A percentile compares a stretch with the other conserved stretches of the same genome.
Conservation (phyloP, 495 filamentous ascomycete species). For the Neurospora sublineolata region DNA sequence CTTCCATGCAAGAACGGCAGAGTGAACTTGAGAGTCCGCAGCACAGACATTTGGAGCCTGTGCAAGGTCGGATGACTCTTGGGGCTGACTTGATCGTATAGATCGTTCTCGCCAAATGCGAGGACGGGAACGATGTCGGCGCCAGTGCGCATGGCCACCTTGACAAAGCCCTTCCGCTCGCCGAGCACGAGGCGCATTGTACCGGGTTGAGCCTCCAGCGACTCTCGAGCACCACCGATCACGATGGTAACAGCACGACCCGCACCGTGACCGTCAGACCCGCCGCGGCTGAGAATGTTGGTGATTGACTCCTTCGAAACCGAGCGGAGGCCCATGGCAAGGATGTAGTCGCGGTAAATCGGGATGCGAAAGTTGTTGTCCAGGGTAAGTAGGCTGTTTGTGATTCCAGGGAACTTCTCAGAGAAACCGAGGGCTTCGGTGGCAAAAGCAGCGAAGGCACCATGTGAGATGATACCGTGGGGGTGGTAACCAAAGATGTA, state of each 20-base stretch:
- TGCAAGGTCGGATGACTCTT: constrained; percentile 61
- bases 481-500: constrained; percentile 98
- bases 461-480: constrained; percentile 92
- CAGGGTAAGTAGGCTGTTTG: constrained; percentile 80
- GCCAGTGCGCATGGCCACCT: constrained; percentile 77
- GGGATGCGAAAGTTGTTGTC: constrained; percentile 92
- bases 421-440: constrained; percentile 87
- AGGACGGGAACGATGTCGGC: constrained; percentile 88
- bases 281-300: constrained; percentile 70
- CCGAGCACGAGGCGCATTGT: constrained; percentile 64
- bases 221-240: constrained; percentile 83
- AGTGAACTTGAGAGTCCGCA: constrained; percentile 83
- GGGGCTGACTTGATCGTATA: constrained; percentile 78
- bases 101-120: constrained; percentile 87
- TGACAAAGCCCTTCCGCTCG: constrained; percentile 83
- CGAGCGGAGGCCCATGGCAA: constrained; percentile 73
- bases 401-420: constrained; percentile 89
- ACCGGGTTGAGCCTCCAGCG: constrained; percentile 71
- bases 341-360: constrained; percentile 83
- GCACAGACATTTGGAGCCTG: constrained; percentile 65
- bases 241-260: constrained; percentile 94
- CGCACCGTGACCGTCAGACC: constrained; percentile 72
- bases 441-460: constrained; percentile 83
- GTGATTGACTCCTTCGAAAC: constrained; percentile 86
- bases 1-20: constrained; percentile 81